Conservation (phyloP, 2,329 filamentous ascomycete genomes). For the Claviceps lovelessii region DNA sequence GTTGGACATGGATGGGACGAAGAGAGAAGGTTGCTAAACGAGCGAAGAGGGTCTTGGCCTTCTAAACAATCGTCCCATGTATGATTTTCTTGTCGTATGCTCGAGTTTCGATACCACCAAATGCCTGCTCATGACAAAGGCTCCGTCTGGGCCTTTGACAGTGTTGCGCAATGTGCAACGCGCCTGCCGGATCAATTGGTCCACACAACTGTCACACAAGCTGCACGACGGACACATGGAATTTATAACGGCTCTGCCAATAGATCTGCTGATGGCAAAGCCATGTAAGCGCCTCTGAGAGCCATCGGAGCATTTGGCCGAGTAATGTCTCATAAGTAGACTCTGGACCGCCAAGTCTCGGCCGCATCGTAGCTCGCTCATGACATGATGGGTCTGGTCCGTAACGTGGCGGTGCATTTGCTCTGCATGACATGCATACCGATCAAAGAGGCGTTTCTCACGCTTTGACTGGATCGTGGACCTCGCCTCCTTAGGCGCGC, state of each 20-base stretch:
- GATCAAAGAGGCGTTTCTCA: no score
- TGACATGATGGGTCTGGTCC: slow-evolving; percentile 17
- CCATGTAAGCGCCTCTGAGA: no score
- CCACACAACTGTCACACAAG: background rate
- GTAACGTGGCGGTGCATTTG: slow-evolving; percentile 17
- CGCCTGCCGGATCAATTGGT: background rate
- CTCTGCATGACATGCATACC: no score
- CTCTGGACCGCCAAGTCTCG: background rate
- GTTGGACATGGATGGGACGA: background rate
- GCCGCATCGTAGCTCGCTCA: slow-evolving; percentile 9
- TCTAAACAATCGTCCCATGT: background rate
- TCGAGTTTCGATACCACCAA: background rate
- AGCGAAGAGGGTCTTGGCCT: background rate
- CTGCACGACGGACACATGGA: no score
- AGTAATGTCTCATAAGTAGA: no score
- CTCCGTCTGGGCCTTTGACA: no score
- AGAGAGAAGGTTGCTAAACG: background rate
- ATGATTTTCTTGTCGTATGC: background rate
- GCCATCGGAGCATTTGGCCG: no score
- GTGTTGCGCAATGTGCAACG: no score
- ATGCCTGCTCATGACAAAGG: no score
- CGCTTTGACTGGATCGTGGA: no score
- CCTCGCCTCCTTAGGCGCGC: background rate
- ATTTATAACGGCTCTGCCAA: no score
- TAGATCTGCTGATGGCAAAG: no score